Base-by-base conservation (phyloP, 768 basidiomycete species). In the Obba rivulosa region DNA sequence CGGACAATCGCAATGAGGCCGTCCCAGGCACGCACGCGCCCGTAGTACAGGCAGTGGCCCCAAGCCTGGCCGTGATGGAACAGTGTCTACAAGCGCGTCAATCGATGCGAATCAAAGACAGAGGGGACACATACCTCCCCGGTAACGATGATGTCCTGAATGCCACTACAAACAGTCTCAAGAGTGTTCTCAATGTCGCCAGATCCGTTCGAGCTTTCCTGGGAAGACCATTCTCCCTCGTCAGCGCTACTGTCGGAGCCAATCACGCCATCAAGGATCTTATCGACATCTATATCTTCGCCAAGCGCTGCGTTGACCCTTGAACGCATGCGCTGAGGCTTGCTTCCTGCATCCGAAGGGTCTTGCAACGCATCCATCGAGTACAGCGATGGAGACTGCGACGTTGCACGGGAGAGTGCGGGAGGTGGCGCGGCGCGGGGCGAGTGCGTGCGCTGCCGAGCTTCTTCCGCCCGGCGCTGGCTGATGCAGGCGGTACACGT, bases 131-230 rank as follows among this genome's bases (percentile, higher is more conserved):
- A 51, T 48, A 82, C 81, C 64, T 76, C 72, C 45, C 84, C 85
- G 11, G 76, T 77, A 52, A 87, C 62, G 24, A 85, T 68, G 40
- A 82, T 76, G 54, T 87, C 85, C 46, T 64, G 65, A 4, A 85
- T 71, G 1, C 85, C 83, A 25, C 67, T 60, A 46, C 86, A 87
- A 18, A 49, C 48, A 8, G 38, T n/a, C 8, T 22, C 38, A 16
- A 17, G 5, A 17, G 38, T 5, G 17, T 5, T 5, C 5, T 39
- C 38, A 8, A 8, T 7, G 16, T 22, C 34, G n/a, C 34, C 5
- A 39, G 17, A 17, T 5, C 8, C 5, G 28, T 13, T 13, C 13
- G 28, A 31, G 28, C 28, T 31, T 5, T 13, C 28, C 13, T 31
- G 49, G 46, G 2, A 49, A 5, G 28, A 31, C 28, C 28, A 31